Evolutionary conservation across 169 alveolate species (phyloP), one percentile per base, ranked within the genome.

Genomic region (Miamiensis avidus): DNA sequence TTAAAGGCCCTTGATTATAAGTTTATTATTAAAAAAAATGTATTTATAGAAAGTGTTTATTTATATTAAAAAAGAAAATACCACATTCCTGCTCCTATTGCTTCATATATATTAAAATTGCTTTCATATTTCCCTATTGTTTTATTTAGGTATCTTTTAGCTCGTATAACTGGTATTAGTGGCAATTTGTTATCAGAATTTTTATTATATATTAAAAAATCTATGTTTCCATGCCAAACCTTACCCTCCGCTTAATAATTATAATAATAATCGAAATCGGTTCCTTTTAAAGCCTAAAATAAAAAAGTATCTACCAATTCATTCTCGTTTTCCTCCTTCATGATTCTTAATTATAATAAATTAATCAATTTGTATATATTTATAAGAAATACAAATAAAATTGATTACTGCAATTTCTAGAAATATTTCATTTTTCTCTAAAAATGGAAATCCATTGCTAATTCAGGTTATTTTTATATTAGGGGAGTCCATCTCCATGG

Each of bases 401-500:
- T 49, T 49, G 4, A 11, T 49, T 49, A 49, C 34, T 75, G 30
- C 28, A 77, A 72, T 69, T 84, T 86, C 30, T 81, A 29, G 65
- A 86, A 86, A 75, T 81, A 86, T 75, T 65, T 86, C 90, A 86
- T 86, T 64, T 86, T 86, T 34, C 49, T 81, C 29, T 74, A 81
- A 81, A 86, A 86, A n/a, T 86, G 84, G n/a, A 65, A 49, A 33
- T 79, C 84, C 75, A 11, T 11, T 49, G 81, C 34, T 83, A n/a
- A 25, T 74, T 69, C 32, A 29, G 31, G 34, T 81, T 81, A 28
- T 20, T 79, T 34, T 74, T 86, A 75, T 29, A 86, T 81, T 75
- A 65, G 72, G 1, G 90, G 90, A 29, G 90, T 81, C 90, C 90
- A 86, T 81, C 90, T 79, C 31, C 74, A 86, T 27, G 90, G 90